A percentile compares a stretch with the other conserved stretches of the same genome.
phyloP scores from a whole-genome alignment of 169 alveolate species.

The Eimeria necatrix region DNA sequence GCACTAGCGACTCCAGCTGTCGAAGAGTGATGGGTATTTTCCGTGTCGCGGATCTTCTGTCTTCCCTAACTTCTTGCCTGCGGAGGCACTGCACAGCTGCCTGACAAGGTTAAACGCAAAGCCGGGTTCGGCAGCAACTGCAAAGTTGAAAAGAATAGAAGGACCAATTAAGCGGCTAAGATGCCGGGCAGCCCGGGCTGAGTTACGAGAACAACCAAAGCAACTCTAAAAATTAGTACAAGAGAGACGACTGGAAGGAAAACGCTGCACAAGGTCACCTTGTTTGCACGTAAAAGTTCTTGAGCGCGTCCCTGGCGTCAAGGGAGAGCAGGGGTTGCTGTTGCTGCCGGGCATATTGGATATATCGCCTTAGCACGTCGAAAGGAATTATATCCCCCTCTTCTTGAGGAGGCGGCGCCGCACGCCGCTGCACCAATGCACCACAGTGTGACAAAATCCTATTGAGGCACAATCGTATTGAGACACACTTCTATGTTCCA shows the following conservation, averaged over 20 bases:
- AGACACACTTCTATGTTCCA: no score
- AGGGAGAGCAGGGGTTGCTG: slow-evolving; percentile 96
- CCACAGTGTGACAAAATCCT: neutral
- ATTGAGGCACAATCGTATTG: no score
- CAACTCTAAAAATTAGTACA: no score
- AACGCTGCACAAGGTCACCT: slow-evolving; percentile 83
- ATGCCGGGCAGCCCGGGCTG: no score
- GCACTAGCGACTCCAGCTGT: slow-evolving; percentile 98
- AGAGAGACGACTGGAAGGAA: neutral
- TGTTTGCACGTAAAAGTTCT: slow-evolving; percentile 97
- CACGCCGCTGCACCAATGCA: neutral
- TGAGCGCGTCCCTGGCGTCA: slow-evolving; percentile 96
- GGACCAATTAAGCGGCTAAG: neutral
- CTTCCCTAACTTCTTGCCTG: slow-evolving; percentile 80
- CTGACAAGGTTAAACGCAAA: neutral
- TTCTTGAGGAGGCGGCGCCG: slow-evolving; percentile 69
- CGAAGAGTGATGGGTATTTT: slow-evolving; percentile 99
- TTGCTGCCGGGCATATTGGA: slow-evolving; percentile 93
- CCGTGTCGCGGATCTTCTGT: slow-evolving; percentile 81
- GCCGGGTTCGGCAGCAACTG: neutral
- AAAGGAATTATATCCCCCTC: slow-evolving; percentile 87
- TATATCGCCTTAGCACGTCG: slow-evolving; percentile 91
- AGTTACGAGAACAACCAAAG: no score
- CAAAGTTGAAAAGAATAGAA: neutral
- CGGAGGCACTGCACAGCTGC: neutral